phyloP scores from a whole-genome alignment of 2,329 filamentous ascomycete genomes.

The Scedosporium apiospermum region DNA sequence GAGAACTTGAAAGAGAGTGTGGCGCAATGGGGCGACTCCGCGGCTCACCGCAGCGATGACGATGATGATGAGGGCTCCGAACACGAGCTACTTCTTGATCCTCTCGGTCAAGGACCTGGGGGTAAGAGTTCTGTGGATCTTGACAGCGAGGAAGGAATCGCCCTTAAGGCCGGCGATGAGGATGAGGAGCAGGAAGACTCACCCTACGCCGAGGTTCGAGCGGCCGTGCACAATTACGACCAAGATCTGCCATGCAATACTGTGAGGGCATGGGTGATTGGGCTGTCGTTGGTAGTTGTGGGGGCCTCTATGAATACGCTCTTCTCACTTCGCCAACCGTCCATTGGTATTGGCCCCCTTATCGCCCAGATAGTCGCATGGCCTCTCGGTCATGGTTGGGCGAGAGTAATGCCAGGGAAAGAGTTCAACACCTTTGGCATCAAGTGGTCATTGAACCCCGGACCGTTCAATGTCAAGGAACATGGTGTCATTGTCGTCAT shows the following conservation, averaged over 20 bases:
- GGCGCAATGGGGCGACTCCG: slow-evolving; percentile 31
- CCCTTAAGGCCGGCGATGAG: slow-evolving; percentile 12
- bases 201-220: slow-evolving; percentile 57
- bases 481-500: slow-evolving; percentile 60
- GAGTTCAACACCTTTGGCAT: slow-evolving; percentile 43
- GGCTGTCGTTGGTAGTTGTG: slow-evolving; percentile 43
- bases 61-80: slow-evolving; percentile 40
- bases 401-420: slow-evolving; percentile 39
- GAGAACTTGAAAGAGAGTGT: slow-evolving; percentile 25
- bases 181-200: slow-evolving; percentile 40
- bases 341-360: slow-evolving; percentile 50
- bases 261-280: slow-evolving; percentile 55
- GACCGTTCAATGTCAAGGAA: slow-evolving; percentile 63
- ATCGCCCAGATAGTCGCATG: slow-evolving; percentile 57
- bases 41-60: slow-evolving; percentile 21
- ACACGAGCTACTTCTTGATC: slow-evolving; percentile 47
- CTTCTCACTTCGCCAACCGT: slow-evolving; percentile 52
- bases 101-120: slow-evolving; percentile 16
- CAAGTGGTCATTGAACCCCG: slow-evolving; percentile 52
- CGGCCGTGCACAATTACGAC: slow-evolving; percentile 55
- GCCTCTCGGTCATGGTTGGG: slow-evolving; percentile 54
- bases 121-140: slow-evolving; percentile 7
- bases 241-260: slow-evolving; percentile 59
- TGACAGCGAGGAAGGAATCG: slow-evolving; percentile 13
- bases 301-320: slow-evolving; percentile 55